phyloP scores from a whole-genome alignment of 805 yeast genomes.

The Kodamaea kaohsiungensis region DNA sequence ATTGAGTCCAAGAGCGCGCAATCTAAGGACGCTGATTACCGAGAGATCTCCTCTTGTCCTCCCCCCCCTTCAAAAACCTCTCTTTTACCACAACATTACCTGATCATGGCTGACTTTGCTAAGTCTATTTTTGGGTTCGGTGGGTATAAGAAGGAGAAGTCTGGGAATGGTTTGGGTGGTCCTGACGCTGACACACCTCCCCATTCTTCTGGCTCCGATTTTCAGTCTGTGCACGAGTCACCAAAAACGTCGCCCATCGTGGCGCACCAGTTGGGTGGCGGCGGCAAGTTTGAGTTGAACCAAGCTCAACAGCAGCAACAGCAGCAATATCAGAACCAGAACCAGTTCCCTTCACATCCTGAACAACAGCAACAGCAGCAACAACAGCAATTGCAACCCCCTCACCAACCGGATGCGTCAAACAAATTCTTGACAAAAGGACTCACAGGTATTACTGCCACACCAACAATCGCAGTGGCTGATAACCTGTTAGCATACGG shows the following conservation, averaged over 20 bases:
- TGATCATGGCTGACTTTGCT: constrained; percentile 45
- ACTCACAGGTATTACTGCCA: constrained; percentile 33
- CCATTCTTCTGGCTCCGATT: neutral
- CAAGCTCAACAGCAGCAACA: neutral
- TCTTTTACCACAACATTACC: neutral
- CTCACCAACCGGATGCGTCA: constrained; percentile 7
- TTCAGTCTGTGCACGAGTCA: neutral
- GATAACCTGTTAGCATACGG: constrained; percentile 67
- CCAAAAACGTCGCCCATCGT: neutral
- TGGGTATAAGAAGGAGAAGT: constrained; percentile 29
- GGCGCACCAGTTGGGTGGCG: neutral
- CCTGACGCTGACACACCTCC: constrained; percentile 11
- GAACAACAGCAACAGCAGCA: neutral
- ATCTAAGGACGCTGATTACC: neutral
- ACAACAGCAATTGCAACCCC: constrained; percentile 4
- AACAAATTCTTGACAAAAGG: constrained; percentile 38
- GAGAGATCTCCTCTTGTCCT: neutral
- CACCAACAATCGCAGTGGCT: constrained; percentile 69
- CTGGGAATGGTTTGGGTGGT: constrained; percentile 17
- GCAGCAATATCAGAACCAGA: neutral
- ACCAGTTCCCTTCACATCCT: neutral
- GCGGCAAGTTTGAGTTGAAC: neutral
- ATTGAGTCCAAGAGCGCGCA: neutral
- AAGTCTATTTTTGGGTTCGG: constrained; percentile 45
- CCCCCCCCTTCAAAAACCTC: neutral